Conservation (phyloP, 2,329 filamentous ascomycete species). For the Cordyceps tenuipes region DNA sequence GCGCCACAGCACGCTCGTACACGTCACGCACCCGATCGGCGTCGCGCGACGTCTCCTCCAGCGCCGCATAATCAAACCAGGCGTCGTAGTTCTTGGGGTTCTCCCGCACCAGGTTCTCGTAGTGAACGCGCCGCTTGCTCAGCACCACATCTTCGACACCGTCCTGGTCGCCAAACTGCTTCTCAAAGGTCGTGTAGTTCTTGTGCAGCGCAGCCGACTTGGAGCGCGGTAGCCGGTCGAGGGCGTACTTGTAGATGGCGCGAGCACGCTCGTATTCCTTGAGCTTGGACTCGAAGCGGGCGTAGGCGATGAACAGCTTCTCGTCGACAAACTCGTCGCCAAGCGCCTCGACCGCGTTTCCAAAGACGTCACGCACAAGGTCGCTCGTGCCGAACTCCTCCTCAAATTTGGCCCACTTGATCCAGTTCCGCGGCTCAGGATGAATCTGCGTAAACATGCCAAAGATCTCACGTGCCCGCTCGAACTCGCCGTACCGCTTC, state of each 20-base stretch:
- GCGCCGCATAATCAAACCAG: conserved; percentile 90
- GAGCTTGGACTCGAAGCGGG: conserved; percentile 87
- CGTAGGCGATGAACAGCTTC: conserved; percentile 89
- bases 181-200: conserved; percentile 94
- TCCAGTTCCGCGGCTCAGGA: conserved; percentile 92
- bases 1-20: conserved; percentile 91
- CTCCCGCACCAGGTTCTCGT: conserved; percentile 88
- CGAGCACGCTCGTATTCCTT: conserved; percentile 92
- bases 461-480: conserved; percentile 83
- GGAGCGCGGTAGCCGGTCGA: conserved; percentile 84
- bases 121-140: conserved; percentile 86
- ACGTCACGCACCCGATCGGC: conserved; percentile 78
- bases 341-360: conserved; percentile 76
- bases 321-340: conserved; percentile 96
- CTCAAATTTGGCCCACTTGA: conserved; percentile 97
- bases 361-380: conserved; percentile 84
- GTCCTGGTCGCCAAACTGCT: conserved; percentile 89
- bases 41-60: conserved; percentile 83
- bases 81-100: conserved; percentile 95
- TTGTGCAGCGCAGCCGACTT: conserved; percentile 81
- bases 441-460: conserved; percentile 86
- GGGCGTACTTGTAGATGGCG: conserved; percentile 93
- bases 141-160: conserved; percentile 93
- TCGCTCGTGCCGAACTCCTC: conserved; percentile 92
- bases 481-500: conserved; percentile 88